phyloP scores from a whole-genome alignment of 305 asterid species.

The Solanum hybrid region DNA sequence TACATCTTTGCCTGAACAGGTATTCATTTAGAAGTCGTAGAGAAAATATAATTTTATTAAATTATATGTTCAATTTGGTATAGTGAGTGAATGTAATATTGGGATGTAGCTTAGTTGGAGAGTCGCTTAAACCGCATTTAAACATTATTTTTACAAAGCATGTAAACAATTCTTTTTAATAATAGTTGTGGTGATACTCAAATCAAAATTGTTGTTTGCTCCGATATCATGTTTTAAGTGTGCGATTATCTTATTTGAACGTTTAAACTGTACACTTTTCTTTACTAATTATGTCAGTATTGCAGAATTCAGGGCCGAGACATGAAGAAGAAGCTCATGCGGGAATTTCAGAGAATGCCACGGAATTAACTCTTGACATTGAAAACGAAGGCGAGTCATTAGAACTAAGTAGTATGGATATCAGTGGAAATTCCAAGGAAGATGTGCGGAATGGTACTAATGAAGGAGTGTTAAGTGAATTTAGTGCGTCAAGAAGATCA shows the following conservation, averaged over 20 bases:
- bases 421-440: neutral
- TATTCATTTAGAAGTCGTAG: neutral
- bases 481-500: neutral
- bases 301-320: constrained; percentile 21
- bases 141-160: too few species aligned
- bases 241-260: neutral
- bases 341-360: neutral
- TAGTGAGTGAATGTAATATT: neutral
- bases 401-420: neutral
- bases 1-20: constrained; percentile 1
- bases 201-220: neutral
- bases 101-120: neutral
- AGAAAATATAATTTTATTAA: neutral
- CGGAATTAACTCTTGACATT: constrained; percentile 9
- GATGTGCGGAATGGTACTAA: neutral
- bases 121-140: neutral
- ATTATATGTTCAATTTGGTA: neutral
- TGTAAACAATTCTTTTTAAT: neutral
- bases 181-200: neutral
- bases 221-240: neutral
- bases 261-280: neutral
- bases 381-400: constrained; percentile 15
- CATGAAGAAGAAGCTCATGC: constrained; percentile 14
- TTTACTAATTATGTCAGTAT: neutral
- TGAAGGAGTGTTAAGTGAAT: constrained; percentile 6